phyloP scores from a whole-genome alignment of 2,329 filamentous ascomycete species.

The Cryoendolithus antarcticus region DNA sequence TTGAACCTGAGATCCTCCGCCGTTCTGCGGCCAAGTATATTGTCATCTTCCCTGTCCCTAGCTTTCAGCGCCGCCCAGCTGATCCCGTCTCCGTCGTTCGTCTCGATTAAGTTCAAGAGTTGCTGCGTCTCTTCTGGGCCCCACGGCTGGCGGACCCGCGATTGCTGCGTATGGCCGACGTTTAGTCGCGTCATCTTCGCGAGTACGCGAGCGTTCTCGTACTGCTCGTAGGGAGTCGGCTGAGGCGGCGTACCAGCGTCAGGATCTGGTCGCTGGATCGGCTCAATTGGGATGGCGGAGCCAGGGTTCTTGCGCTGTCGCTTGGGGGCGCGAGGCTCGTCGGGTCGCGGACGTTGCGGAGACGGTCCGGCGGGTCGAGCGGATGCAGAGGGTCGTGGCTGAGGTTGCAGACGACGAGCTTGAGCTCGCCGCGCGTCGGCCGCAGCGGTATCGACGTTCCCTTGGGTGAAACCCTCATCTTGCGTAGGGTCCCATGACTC shows the following conservation, averaged over 20 bases:
- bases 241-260: constrained; percentile 6
- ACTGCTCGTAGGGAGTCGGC: not conserved
- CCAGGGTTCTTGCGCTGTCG: constrained; percentile 21
- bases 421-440: constrained; percentile 25
- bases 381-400: too few relatives aligned
- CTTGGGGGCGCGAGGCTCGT: constrained; percentile 1
- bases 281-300: constrained; percentile 9
- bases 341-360: not conserved
- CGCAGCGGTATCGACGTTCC: constrained; percentile 20
- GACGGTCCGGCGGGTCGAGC: too few relatives aligned
- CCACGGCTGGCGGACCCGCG: constrained; percentile 13
- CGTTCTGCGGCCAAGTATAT: constrained; percentile 26
- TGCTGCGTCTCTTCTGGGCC: constrained; percentile 23
- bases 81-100: constrained; percentile 26
- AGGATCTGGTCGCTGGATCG: constrained; percentile 6
- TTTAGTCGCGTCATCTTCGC: too few relatives aligned
- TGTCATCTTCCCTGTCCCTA: constrained; percentile 17
- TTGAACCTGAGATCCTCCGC: constrained; percentile 37
- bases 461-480: constrained; percentile 34
- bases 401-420: constrained; percentile 8
- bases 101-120: constrained; percentile 38
- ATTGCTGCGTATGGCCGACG: too few relatives aligned
- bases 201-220: too few relatives aligned
- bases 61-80: constrained; percentile 36
- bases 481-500: constrained; percentile 22